These are phyloP conservation scores for Discostella stelligeroides DNA, from an alignment of 108 stramenopile genomes.

Conservation along the genomic window DNA sequence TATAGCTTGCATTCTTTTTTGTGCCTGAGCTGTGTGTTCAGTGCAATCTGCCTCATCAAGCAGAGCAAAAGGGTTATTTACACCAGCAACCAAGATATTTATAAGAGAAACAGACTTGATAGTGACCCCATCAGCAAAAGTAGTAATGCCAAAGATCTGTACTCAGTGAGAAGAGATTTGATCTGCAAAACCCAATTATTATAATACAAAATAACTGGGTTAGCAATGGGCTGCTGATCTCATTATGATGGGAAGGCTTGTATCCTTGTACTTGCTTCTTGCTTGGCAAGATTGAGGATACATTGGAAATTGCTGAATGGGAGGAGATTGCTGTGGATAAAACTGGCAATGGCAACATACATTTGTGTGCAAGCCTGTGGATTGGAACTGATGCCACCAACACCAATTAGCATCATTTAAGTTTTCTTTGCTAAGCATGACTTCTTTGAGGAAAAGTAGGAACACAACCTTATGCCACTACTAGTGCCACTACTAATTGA, in stretches of 20 bases:
- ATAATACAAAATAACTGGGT: neutral
- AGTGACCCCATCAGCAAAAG: too few species aligned
- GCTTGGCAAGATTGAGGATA: neutral
- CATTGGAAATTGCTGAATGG: neutral
- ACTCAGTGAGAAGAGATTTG: neutral
- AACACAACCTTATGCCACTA: neutral
- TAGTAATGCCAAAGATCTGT: conserved; percentile 3
- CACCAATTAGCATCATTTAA: neutral
- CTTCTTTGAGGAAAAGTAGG: neutral
- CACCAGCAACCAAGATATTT: too few species aligned
- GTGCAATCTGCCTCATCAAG: neutral
- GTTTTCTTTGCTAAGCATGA: neutral
- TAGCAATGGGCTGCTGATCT: neutral
- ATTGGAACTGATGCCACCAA: neutral
- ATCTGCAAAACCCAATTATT: neutral
- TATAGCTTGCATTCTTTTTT: conserved; percentile 4
- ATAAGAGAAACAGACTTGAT: neutral
- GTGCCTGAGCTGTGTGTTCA: neutral
- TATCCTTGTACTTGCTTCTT: neutral
- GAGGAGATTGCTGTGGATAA: conserved; percentile 2
- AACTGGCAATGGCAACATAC: conserved; percentile 5
- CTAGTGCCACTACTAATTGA: too few species aligned
- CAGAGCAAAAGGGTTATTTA: too few species aligned
- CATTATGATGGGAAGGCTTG: neutral
- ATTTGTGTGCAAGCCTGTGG: neutral